These are phyloP conservation scores for Penicillium turbatum DNA, from an alignment of 495 filamentous ascomycete species.

Conservation along the genomic window DNA sequence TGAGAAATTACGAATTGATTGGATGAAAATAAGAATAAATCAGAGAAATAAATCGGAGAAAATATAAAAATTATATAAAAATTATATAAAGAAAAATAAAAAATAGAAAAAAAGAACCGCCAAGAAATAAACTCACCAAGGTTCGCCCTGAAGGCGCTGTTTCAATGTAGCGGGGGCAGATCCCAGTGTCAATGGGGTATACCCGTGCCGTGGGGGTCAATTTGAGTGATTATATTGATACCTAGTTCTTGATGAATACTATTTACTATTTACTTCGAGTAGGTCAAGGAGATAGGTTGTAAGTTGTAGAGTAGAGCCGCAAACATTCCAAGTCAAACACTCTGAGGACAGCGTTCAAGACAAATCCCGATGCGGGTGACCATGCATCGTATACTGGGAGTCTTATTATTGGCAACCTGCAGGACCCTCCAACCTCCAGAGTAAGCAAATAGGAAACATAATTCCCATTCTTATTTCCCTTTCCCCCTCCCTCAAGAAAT, in stretches of 20 bases:
- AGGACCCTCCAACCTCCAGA: neutral
- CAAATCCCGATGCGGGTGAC: constrained; percentile 17
- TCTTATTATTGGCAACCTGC: constrained; percentile 13
- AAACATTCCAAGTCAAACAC: constrained; percentile 9
- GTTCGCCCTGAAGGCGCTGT: constrained; percentile 33
- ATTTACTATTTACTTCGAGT: no score
- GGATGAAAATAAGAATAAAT: constrained; percentile 9
- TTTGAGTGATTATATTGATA: constrained; percentile 8
- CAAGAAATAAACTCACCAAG: constrained; percentile 38
- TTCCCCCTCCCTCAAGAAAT: neutral
- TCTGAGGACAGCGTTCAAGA: constrained; percentile 3
- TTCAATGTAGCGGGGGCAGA: constrained; percentile 42
- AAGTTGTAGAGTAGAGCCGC: neutral
- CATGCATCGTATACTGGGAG: neutral
- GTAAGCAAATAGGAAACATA: neutral
- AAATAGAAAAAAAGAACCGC: constrained; percentile 21
- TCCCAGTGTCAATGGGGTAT: constrained; percentile 41
- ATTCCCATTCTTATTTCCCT: neutral
- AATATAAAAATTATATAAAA: neutral
- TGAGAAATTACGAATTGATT: constrained; percentile 13
- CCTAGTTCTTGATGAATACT: neutral
- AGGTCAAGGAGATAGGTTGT: no score
- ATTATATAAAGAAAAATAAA: constrained; percentile 8
- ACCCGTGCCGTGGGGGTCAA: constrained; percentile 31
- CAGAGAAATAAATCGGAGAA: constrained; percentile 4